Evolutionary conservation across 208 protist species (phyloP).

Genomic region (Leishmania lainsoni): DNA sequence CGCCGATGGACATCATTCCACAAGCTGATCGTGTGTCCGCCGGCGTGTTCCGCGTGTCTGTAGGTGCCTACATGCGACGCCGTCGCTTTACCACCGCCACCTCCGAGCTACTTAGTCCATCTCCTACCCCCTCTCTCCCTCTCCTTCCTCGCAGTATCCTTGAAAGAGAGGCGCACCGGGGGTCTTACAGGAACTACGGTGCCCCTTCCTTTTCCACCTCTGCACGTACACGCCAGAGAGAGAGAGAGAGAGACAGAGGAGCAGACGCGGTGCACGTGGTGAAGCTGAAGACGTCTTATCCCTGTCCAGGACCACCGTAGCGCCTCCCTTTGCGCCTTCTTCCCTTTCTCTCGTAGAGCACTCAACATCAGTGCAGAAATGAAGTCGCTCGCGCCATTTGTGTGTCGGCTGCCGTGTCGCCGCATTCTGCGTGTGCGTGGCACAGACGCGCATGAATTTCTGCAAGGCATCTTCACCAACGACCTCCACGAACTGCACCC

Average conservation of each 20-base stretch:
- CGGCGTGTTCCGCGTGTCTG: neutral
- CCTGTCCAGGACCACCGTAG: too few species aligned
- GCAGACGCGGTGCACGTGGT: neutral
- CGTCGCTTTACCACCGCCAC: neutral
- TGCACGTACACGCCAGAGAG: neutral
- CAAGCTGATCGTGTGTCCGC: neutral
- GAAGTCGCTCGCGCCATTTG: constrained; percentile 18
- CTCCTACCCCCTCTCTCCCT: neutral
- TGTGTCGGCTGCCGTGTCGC: constrained; percentile 42
- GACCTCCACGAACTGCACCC: constrained; percentile 63
- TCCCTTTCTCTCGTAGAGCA: neutral
- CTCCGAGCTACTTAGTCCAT: constrained; percentile 16
- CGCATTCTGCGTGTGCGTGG: constrained; percentile 69
- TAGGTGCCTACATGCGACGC: neutral
- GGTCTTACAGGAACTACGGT: neutral
- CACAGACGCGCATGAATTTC: constrained; percentile 58
- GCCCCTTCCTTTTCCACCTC: neutral
- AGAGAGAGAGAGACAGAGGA: neutral
- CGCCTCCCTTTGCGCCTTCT: neutral
- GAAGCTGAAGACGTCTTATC: neutral
- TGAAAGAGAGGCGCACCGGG: neutral
- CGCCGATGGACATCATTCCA: neutral
- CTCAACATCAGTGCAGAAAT: constrained; percentile 2
- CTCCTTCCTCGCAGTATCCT: neutral
- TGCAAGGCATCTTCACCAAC: constrained; percentile 86